Evolutionary conservation across 2,329 filamentous ascomycete species (phyloP), one percentile per base, ranked within the genome.

Genomic region (Phialemoniopsis sp.): DNA sequence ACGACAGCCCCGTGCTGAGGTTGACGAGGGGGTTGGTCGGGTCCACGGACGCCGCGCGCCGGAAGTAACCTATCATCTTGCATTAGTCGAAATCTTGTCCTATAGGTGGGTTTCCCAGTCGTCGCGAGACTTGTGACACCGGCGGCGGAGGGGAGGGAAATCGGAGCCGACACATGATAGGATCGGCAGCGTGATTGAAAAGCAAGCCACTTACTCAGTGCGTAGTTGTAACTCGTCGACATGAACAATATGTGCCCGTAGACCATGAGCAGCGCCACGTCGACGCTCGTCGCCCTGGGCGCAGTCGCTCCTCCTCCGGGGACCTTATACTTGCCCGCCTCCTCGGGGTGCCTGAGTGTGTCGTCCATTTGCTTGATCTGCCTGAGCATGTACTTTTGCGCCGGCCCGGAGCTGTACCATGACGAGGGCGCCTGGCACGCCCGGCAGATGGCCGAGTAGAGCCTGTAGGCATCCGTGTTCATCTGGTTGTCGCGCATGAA

Each of bases 301-400:
- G 63, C 68, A 6, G 21, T 26, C 21, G 21, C 21, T 6, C 21
- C 21, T 26, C 21, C 21, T 6, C 21, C 21, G 21, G 21, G 21
- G 21, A 26, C 21, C 21, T 26, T 26, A 10, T 26, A 26, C 21
- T 26, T 26, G 21, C 21, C 21, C 21, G 21, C 21, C 21, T 26
- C 21, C 6, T 26, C 21, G 6, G 21, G 21, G 21, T 26, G 21
- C 33, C 84, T 68, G 4, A 86, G 70, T 5, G 70, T 66, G 46
- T 77, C 84, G 60, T 98, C 93, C 68, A 95, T 87, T 4, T 82
- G 80, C 60, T 95, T 94, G 63, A 98, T 87, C 62, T 95, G 89
- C 5, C 93, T 82, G 42, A 96, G 72, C 53, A 97, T 82, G 56
- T 87, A 95, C 59, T 97, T 97, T 60, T 95, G 89, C 15, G 85